These are phyloP conservation scores for Trypanosoma boissoni DNA, from an alignment of 208 protist genomes.

Conservation along the genomic window DNA sequence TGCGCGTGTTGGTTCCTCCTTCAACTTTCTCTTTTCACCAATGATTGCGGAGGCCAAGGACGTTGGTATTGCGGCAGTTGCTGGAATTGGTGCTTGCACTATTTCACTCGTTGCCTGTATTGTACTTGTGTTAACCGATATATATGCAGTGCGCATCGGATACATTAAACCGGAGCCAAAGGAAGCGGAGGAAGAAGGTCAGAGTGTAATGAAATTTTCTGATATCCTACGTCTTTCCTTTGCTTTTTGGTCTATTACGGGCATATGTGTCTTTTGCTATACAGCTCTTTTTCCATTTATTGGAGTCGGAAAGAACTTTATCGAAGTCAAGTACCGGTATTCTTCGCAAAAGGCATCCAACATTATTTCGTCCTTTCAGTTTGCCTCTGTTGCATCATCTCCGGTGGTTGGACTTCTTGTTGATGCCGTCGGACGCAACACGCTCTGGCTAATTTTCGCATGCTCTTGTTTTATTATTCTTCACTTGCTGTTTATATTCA, in stretches of 20 bases:
- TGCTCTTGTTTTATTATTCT: slow-evolving; percentile 46
- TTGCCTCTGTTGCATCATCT: slow-evolving; percentile 75
- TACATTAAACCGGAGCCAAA: slow-evolving; percentile 60
- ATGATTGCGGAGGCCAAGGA: slow-evolving; percentile 49
- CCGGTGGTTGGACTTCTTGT: slow-evolving; percentile 79
- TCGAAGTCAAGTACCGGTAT: slow-evolving; percentile 86
- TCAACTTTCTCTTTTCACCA: slow-evolving; percentile 91
- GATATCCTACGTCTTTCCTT: slow-evolving; percentile 61
- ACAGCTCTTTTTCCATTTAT: slow-evolving; percentile 85
- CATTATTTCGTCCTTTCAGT: slow-evolving; percentile 84
- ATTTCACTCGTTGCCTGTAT: slow-evolving; percentile 65
- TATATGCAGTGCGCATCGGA: slow-evolving; percentile 63
- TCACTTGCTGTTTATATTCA: slow-evolving; percentile 77
- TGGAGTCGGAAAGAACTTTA: slow-evolving; percentile 76
- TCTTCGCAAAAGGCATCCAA: slow-evolving; percentile 36
- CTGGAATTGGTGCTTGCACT: slow-evolving; percentile 56
- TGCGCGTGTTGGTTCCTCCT: slow-evolving; percentile 84
- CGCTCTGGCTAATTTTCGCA: slow-evolving; percentile 63
- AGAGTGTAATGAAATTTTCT: slow-evolving; percentile 32
- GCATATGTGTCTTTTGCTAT: slow-evolving; percentile 87
- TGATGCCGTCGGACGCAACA: slow-evolving; percentile 80
- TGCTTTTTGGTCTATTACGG: slow-evolving; percentile 74
- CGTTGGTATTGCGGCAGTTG: slow-evolving; percentile 58
- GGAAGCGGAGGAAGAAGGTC: slow-evolving; percentile 21
- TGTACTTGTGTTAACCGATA: slow-evolving; percentile 56